phyloP scores from a whole-genome alignment of 805 yeast species.

The Candida rishiriensis region DNA sequence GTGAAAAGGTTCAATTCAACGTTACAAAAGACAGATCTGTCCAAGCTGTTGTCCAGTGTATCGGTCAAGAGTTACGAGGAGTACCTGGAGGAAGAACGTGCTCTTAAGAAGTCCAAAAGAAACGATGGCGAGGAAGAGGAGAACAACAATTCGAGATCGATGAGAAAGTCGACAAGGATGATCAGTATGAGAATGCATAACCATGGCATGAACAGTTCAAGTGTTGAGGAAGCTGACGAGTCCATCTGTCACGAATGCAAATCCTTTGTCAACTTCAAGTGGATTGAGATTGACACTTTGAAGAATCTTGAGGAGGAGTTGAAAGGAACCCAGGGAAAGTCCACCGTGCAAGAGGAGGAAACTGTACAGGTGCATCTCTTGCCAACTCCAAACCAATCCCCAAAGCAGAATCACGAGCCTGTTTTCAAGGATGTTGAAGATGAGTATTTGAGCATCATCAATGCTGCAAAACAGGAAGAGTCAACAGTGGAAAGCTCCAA shows the following conservation, averaged over 20 bases:
- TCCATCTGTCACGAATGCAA: slow-evolving; percentile 45
- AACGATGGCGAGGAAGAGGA: slow-evolving; percentile 1
- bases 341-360: neutral
- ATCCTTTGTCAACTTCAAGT: slow-evolving; percentile 43
- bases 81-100: slow-evolving; percentile 2
- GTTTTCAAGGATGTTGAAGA: slow-evolving; percentile 21
- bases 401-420: slow-evolving; percentile 12
- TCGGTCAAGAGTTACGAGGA: slow-evolving; percentile 4
- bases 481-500: neutral
- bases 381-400: slow-evolving; percentile 29
- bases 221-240: slow-evolving; percentile 32
- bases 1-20: slow-evolving; percentile 10
- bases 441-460: slow-evolving; percentile 19
- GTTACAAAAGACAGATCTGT: slow-evolving; percentile 9
- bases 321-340: neutral
- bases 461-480: slow-evolving; percentile 15
- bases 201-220: slow-evolving; percentile 10
- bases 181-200: slow-evolving; percentile 6
- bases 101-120: neutral
- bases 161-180: slow-evolving; percentile 16
- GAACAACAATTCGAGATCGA: slow-evolving; percentile 11
- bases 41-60: slow-evolving; percentile 5
- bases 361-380: slow-evolving; percentile 7
- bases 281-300: slow-evolving; percentile 35
- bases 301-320: slow-evolving; percentile 9